Evolutionary conservation across 176 grass and related monocot genomes (phyloP).

Genomic region (Saccharum officinarum): DNA sequence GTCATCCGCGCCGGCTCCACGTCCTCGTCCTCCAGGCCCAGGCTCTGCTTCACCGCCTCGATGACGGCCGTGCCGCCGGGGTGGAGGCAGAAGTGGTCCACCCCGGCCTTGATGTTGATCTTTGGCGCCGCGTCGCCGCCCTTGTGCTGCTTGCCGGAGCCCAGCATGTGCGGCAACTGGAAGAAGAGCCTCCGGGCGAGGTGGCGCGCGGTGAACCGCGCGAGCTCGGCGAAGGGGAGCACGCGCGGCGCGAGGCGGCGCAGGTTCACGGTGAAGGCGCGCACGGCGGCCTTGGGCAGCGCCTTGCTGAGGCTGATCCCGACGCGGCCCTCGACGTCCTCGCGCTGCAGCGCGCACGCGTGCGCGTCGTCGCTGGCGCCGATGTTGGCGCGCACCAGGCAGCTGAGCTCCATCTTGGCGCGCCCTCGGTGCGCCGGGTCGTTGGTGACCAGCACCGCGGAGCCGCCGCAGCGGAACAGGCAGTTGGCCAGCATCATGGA

Average conservation of each 20-base stretch:
- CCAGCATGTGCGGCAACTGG: not conserved
- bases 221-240: conserved; percentile 57
- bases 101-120: conserved; percentile 62
- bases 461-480: conserved; percentile 62
- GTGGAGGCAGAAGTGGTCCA: conserved; percentile 83
- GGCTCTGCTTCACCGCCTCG: conserved; percentile 47
- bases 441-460: conserved; percentile 60
- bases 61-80: conserved; percentile 62
- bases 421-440: conserved; percentile 30
- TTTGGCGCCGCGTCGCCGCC: not conserved
- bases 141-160: not conserved
- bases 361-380: conserved; percentile 58
- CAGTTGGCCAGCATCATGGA: conserved; percentile 89
- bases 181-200: not conserved
- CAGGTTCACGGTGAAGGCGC: conserved; percentile 60
- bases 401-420: conserved; percentile 61
- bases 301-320: conserved; percentile 70
- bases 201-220: conserved; percentile 26
- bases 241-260: conserved; percentile 50
- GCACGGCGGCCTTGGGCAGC: conserved; percentile 64
- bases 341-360: conserved; percentile 53
- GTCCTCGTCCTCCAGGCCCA: conserved; percentile 52
- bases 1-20: conserved; percentile 72
- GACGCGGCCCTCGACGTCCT: conserved; percentile 53
- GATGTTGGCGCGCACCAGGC: conserved; percentile 57